phyloP scores from a whole-genome alignment of 768 basidiomycete genomes.

The Mycena filopes region DNA sequence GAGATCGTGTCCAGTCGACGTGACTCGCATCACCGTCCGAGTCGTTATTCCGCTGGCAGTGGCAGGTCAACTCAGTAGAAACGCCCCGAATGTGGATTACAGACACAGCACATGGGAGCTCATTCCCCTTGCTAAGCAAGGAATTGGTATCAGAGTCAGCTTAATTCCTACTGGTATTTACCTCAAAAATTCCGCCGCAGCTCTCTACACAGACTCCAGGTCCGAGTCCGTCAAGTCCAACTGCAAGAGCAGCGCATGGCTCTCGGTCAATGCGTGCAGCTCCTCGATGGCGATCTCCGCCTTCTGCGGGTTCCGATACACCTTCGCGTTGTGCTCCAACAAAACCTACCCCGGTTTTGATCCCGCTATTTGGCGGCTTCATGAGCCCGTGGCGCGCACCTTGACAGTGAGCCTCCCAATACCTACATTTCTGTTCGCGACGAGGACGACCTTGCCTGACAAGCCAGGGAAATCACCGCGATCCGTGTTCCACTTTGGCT shows the following conservation, averaged over 20 bases:
- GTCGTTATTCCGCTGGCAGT: constrained; percentile 58
- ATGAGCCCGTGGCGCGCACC: constrained; percentile 8
- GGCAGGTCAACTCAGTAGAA: not conserved
- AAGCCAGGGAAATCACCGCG: constrained; percentile 35
- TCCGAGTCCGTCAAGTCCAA: constrained; percentile 50
- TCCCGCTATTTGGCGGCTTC: too few relatives aligned
- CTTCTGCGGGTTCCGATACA: constrained; percentile 50
- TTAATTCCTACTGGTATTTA: not conserved
- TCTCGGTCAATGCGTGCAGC: constrained; percentile 48
- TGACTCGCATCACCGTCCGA: constrained; percentile 50
- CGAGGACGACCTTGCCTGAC: constrained; percentile 33
- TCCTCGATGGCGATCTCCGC: constrained; percentile 44
- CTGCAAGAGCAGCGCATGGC: constrained; percentile 44
- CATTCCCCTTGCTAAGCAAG: constrained; percentile 15
- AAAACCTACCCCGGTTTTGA: constrained; percentile 41
- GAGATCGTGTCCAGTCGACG: constrained; percentile 62
- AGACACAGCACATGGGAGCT: constrained; percentile 25
- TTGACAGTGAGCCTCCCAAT: constrained; percentile 32
- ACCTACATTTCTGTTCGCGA: constrained; percentile 35
- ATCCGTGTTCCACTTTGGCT: constrained; percentile 25
- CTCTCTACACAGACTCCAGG: constrained; percentile 43
- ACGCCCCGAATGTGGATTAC: too few relatives aligned
- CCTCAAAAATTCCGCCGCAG: constrained; percentile 48
- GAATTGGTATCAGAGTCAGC: not conserved
- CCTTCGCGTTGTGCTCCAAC: constrained; percentile 47